phyloP scores from a whole-genome alignment of 2,329 filamentous ascomycete genomes.

The Nothophoma quercina region DNA sequence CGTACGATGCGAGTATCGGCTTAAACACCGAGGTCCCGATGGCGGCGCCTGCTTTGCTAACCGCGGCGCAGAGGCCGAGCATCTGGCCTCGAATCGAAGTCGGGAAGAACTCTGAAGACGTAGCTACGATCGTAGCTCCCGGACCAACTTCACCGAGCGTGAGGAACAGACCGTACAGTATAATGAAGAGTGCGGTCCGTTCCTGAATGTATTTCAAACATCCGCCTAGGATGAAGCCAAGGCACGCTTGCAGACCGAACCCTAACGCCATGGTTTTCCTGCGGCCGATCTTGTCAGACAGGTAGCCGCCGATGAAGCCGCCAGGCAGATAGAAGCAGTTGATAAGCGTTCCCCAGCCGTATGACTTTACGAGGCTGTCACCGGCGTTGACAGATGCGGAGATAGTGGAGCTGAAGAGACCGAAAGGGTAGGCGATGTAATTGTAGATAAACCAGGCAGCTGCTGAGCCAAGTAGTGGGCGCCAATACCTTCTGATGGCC shows the following conservation, averaged over 20 bases:
- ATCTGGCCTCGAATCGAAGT: constrained; percentile 38
- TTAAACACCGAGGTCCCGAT: constrained; percentile 35
- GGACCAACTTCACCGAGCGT: constrained; percentile 37
- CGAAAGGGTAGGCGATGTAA: constrained; percentile 64
- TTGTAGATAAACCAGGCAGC: constrained; percentile 63
- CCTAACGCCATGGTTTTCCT: constrained; percentile 35
- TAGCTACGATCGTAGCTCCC: constrained; percentile 26
- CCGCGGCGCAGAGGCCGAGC: constrained; percentile 33
- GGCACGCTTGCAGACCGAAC: constrained; percentile 31
- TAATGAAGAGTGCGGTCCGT: constrained; percentile 39
- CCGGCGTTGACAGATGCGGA: constrained; percentile 33
- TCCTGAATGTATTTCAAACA: constrained; percentile 38
- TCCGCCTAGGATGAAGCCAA: constrained; percentile 38
- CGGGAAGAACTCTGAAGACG: constrained; percentile 34
- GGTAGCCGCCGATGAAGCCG: constrained; percentile 37
- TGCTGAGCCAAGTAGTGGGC: constrained; percentile 58
- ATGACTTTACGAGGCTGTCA: constrained; percentile 30
- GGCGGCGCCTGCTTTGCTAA: constrained; percentile 37
- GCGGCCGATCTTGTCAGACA: constrained; percentile 36
- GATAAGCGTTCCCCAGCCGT: constrained; percentile 30
- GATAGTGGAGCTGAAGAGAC: constrained; percentile 63
- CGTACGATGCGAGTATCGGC: constrained; percentile 35
- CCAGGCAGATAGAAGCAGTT: constrained; percentile 40
- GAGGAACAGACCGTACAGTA: constrained; percentile 39
- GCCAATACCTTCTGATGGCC: constrained; percentile 58